phyloP scores from a whole-genome alignment of 208 protist species.

The Zelonia costaricensis region DNA sequence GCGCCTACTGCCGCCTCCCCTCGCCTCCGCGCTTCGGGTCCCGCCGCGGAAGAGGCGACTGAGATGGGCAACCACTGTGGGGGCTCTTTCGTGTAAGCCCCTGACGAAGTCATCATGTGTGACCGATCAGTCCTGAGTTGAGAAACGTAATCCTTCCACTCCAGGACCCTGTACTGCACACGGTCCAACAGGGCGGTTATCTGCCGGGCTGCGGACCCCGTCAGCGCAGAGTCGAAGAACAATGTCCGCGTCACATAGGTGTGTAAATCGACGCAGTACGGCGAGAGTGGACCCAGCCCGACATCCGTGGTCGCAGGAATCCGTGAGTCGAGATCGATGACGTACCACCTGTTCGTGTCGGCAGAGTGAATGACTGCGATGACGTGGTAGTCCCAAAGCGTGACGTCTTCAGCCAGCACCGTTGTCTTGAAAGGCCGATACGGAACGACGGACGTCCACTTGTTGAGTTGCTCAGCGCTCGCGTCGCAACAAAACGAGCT shows the following conservation, averaged over 20 bases:
- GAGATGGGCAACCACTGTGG: constrained; percentile 21
- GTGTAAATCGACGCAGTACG: constrained; percentile 27
- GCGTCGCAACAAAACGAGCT: constrained; percentile 26
- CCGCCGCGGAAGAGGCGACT: constrained; percentile 3
- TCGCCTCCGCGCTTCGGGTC: not conserved
- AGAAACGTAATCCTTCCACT: constrained; percentile 24
- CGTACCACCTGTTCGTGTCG: constrained; percentile 15
- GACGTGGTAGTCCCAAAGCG: constrained; percentile 48
- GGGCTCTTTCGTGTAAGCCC: constrained; percentile 17
- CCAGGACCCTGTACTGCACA: constrained; percentile 32
- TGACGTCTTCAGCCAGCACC: constrained; percentile 13
- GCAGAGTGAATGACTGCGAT: constrained; percentile 20
- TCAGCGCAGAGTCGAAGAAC: constrained; percentile 5
- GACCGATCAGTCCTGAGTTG: constrained; percentile 40
- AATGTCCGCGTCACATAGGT: constrained; percentile 20
- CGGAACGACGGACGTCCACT: constrained; percentile 35
- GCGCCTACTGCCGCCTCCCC: constrained; percentile 1
- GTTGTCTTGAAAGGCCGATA: constrained; percentile 22
- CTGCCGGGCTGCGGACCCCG: not conserved
- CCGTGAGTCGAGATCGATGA: constrained; percentile 36
- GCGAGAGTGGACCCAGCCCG: constrained; percentile 4
- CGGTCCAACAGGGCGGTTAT: constrained; percentile 12
- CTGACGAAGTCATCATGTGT: constrained; percentile 31
- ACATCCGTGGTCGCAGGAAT: constrained; percentile 8
- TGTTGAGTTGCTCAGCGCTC: constrained; percentile 10